A percentile compares a stretch with the other conserved stretches of the same genome.
These are phyloP conservation scores for Breviolum minutum DNA, from an alignment of 73 alveolate genomes.

Conservation along the genomic window DNA sequence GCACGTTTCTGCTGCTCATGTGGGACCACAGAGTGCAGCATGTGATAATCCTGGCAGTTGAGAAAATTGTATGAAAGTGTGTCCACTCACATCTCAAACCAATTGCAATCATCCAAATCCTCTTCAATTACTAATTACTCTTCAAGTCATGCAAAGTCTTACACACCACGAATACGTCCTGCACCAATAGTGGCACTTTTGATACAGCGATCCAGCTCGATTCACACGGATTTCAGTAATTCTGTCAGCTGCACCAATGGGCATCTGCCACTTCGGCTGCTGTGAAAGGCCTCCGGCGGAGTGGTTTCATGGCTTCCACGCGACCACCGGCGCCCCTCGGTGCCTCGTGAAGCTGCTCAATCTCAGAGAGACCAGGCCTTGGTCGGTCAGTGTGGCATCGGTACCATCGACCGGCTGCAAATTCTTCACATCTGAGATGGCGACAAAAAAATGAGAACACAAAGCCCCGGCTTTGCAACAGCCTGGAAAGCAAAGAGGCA, in stretches of 20 bases:
- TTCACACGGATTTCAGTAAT: background rate
- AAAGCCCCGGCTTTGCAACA: slow-evolving; percentile 92
- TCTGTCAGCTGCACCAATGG: background rate
- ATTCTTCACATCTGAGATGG: background rate
- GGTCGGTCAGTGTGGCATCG: background rate
- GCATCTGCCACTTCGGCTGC: slow-evolving; percentile 2
- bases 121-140: no score
- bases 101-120: no score
- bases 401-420: background rate
- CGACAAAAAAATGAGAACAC: slow-evolving; percentile 77
- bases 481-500: slow-evolving; percentile 5
- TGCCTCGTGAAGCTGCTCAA: slow-evolving; percentile 91
- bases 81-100: background rate
- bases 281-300: slow-evolving; percentile 9
- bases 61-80: background rate
- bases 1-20: slow-evolving; percentile 92
- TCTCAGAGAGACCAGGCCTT: slow-evolving; percentile 94
- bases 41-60: slow-evolving; percentile 52
- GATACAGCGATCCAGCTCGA: no score
- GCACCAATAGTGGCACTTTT: background rate
- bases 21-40: slow-evolving; percentile 90
- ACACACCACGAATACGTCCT: background rate
- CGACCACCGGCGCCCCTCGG: background rate
- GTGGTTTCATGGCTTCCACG: no score
- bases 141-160: background rate